A percentile compares a stretch with the other conserved stretches of the same genome.
phyloP scores from a whole-genome alignment of 306 rosid species.

The Abrus precatorius region DNA sequence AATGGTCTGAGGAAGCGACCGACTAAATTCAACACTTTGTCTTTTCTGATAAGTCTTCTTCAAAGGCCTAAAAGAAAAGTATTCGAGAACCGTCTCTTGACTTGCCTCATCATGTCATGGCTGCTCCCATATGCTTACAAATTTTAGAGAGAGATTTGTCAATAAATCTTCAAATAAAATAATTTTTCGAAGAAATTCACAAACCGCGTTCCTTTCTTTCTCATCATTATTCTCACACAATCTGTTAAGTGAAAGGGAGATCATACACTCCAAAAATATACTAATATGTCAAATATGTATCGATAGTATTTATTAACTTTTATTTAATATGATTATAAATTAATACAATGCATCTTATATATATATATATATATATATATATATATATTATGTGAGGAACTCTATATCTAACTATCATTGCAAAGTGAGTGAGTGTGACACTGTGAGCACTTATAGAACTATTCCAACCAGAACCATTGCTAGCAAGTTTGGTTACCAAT shows the following conservation, averaged over 20 bases:
- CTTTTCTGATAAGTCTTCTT: constrained; percentile 52
- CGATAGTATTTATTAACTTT: too few relatives aligned
- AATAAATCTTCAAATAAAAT: background rate
- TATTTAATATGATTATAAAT: too few relatives aligned
- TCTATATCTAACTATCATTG: too few relatives aligned
- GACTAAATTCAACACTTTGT: constrained; percentile 36
- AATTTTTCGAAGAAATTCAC: constrained; percentile 49
- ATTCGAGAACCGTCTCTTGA: constrained; percentile 52
- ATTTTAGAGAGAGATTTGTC: background rate
- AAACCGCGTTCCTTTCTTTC: constrained; percentile 7
- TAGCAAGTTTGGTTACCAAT: constrained; percentile 49
- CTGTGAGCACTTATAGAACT: background rate
- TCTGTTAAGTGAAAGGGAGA: too few relatives aligned
- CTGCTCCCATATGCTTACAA: constrained; percentile 24
- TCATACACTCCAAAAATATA: too few relatives aligned
- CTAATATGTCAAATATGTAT: too few relatives aligned
- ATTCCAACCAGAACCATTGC: constrained; percentile 36
- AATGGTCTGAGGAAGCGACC: constrained; percentile 31
- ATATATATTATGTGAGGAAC: too few relatives aligned
- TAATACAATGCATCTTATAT: too few relatives aligned
- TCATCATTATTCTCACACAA: too few relatives aligned
- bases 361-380: too few relatives aligned
- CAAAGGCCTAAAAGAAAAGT: constrained; percentile 44
- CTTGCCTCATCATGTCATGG: constrained; percentile 7
- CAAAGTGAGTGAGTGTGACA: background rate